phyloP scores from a whole-genome alignment of 2,329 filamentous ascomycete species.

The Diaporthe helianthi region DNA sequence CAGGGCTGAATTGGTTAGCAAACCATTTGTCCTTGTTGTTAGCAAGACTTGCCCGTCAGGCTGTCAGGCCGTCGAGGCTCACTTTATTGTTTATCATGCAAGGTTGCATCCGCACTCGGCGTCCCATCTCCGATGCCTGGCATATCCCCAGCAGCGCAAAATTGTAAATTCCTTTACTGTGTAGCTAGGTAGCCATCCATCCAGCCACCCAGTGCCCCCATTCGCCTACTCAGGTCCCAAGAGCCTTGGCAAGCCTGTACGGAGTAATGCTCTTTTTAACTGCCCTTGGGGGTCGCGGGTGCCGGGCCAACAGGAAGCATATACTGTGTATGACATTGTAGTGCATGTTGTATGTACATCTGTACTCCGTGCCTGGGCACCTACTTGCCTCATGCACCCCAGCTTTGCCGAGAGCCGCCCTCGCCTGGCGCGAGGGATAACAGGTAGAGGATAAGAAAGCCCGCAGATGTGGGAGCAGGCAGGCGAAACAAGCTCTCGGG shows the following conservation, averaged over 20 bases:
- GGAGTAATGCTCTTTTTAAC: no score
- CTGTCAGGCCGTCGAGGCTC: no score
- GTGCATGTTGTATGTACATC: no score
- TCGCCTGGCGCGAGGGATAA: no score
- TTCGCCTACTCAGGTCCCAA: neutral
- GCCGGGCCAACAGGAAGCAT: neutral
- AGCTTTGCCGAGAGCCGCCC: conserved; percentile 22
- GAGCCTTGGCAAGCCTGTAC: conserved; percentile 22
- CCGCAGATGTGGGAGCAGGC: conserved; percentile 1
- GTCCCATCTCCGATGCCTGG: conserved; percentile 22
- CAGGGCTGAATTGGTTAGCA: conserved; percentile 36
- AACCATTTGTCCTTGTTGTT: conserved; percentile 36
- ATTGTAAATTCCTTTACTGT: conserved; percentile 20
- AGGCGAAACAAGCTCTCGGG: conserved; percentile 31
- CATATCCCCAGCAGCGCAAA: conserved; percentile 16
- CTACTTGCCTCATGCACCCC: conserved; percentile 25
- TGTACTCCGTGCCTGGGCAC: no score
- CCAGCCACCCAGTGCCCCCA: neutral
- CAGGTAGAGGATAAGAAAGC: no score
- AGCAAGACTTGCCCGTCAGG: conserved; percentile 29
- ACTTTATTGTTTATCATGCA: conserved; percentile 18
- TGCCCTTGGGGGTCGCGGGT: conserved; percentile 16
- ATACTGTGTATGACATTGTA: no score
- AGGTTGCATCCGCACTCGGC: neutral
- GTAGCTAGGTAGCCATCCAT: neutral